Base-by-base conservation (phyloP, 306 rosid species). In the Quercus aquifolioides region DNA sequence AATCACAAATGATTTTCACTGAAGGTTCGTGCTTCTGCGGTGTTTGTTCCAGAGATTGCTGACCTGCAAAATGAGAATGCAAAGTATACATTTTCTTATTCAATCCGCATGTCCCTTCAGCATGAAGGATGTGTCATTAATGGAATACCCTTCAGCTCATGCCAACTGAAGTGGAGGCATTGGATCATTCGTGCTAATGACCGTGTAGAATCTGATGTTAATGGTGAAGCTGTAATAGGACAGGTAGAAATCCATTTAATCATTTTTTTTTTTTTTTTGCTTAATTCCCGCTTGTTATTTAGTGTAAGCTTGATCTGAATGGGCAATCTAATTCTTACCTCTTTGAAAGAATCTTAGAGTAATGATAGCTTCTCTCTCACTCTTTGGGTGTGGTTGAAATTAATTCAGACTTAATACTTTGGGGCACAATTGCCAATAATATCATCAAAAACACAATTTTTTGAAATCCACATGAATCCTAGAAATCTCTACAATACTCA, bases 201-300 rank as follows among this genome's bases (percentile, higher is more conserved):
- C 74, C 19, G 0, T 7, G 84, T 92, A 64, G 78, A 79, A 75
- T 79, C 86, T 74, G 79, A 86, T 78, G 71, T 84, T 56, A 72
- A 90, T 51, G 94, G 57, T 58, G 97, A 94, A 84, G 99, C 95
- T 65, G 99, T 92, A 58, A 85, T 92, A 69, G 97, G 99, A 62
- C 20, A 85, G 98, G 97, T 94, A 78, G n/a, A 8, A 72, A 64
- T 63, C 71, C 7, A 30, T 25, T 3, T 25, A 5, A 58, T 63
- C 69, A 15, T 35, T 5, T 33, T 64, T 62, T 49, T 28, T 49
- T 28, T 56, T 55, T 49, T 28, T 15, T 20, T 14, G 21, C 33
- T 6, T 30, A 14, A 64, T 30, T 64, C 18, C 41, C 21, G 15
- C 21, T 57, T 49, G 0, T 28, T 62, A 62, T 12, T 26, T 62